Percentiles rank a stretch among this genome's conserved stretches.
Conservation (phyloP, 2,329 filamentous ascomycete genomes). For the Sporothrix dimorphospora region DNA sequence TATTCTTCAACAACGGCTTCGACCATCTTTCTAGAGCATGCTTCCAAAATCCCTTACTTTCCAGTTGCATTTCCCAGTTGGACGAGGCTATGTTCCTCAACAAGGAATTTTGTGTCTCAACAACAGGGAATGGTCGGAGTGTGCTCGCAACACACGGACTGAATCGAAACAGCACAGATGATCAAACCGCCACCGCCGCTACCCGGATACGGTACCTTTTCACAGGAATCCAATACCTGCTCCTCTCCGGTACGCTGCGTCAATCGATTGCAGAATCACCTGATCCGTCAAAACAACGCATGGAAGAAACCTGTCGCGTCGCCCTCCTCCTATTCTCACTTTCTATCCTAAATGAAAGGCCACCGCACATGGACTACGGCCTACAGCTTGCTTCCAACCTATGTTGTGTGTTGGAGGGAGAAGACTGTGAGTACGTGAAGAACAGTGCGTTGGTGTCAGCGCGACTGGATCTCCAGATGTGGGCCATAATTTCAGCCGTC, state of each 20-base stretch:
- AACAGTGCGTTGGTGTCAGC: not conserved
- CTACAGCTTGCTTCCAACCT: not conserved
- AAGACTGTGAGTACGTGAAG: not conserved
- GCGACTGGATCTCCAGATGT: not conserved
- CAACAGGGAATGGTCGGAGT: not conserved
- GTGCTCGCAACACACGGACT: not conserved
- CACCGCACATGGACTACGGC: not conserved
- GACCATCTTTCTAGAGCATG: not conserved
- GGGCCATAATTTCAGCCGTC: not conserved
- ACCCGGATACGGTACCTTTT: conserved; percentile 14
- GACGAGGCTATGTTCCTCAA: not conserved
- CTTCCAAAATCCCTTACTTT: not conserved
- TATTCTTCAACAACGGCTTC: not conserved
- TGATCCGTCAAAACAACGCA: not conserved
- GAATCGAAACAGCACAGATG: not conserved
- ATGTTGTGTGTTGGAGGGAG: not conserved
- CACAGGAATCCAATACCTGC: conserved; percentile 19
- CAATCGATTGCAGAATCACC: not conserved
- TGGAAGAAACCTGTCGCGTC: not conserved
- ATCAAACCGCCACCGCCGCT: not conserved
- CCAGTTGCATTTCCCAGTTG: not conserved
- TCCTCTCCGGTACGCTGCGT: conserved; percentile 12
- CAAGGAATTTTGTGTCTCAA: not conserved
- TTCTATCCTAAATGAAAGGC: not conserved
- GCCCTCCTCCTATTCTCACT: not conserved